These are phyloP conservation scores for Fusarium pseudocircinatum DNA, from an alignment of 2,329 filamentous ascomycete genomes.

Conservation along the genomic window DNA sequence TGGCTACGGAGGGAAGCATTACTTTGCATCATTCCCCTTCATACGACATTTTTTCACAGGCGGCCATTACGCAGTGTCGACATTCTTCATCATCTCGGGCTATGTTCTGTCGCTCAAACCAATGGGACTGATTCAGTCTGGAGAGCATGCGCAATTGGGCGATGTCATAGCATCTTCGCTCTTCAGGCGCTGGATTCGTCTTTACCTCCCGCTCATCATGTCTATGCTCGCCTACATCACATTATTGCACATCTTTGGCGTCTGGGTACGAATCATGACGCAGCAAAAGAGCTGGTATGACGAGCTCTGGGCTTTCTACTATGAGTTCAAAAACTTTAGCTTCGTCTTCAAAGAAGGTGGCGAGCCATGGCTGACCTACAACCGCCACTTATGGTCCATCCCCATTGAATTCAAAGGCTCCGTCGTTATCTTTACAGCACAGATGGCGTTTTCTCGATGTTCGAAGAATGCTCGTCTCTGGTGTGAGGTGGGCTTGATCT, in stretches of 20 bases:
- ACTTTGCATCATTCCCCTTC: conserved; percentile 63
- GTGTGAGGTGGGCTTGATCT: conserved; percentile 62
- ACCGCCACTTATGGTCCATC: conserved; percentile 71
- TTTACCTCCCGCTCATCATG: conserved; percentile 62
- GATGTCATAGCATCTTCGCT: conserved; percentile 58
- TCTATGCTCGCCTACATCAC: conserved; percentile 63
- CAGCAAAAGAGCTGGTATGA: conserved; percentile 54
- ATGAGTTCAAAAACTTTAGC: conserved; percentile 74
- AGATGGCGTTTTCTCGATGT: conserved; percentile 66
- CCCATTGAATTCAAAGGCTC: conserved; percentile 72
- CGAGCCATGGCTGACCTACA: conserved; percentile 61
- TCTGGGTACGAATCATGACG: conserved; percentile 53
- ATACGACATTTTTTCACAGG: conserved; percentile 69
- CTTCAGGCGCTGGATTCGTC: conserved; percentile 60
- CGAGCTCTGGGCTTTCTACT: conserved; percentile 61
- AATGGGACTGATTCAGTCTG: conserved; percentile 55
- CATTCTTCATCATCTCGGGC: conserved; percentile 67
- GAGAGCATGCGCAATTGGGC: conserved; percentile 53
- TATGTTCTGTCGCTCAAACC: conserved; percentile 65
- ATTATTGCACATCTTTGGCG: conserved; percentile 62
- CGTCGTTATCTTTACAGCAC: conserved; percentile 67
- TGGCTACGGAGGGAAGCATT: conserved; percentile 58
- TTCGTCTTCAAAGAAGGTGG: conserved; percentile 70
- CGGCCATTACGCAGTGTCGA: conserved; percentile 67
- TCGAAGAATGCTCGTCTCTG: conserved; percentile 64